Conservation (phyloP, 169 alveolate species). For the Eimeria acervulina region DNA sequence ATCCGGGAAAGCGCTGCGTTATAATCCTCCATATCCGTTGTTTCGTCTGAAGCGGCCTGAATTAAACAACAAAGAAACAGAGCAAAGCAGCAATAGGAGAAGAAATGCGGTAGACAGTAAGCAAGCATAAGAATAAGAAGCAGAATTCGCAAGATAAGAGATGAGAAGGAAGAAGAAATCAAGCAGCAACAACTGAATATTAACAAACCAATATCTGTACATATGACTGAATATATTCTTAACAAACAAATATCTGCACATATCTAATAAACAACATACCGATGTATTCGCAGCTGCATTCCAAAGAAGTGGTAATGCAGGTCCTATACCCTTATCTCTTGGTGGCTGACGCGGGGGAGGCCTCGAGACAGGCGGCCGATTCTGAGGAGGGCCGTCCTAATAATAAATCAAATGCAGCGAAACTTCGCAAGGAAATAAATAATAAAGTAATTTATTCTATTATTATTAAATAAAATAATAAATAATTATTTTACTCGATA, state of each 20-base stretch:
- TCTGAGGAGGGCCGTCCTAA: not conserved
- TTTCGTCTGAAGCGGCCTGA: conserved; percentile 20
- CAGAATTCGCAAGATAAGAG: not conserved
- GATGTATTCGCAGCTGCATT: conserved; percentile 12
- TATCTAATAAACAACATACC: not conserved
- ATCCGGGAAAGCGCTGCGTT: conserved; percentile 17
- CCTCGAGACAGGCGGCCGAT: not conserved
- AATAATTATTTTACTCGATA: too few relatives aligned
- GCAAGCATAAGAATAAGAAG: not conserved
- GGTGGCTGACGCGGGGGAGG: not conserved
- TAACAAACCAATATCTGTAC: too few relatives aligned
- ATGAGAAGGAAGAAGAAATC: not conserved
- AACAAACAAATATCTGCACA: too few relatives aligned
- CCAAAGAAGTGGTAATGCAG: conserved; percentile 24
- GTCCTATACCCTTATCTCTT: not conserved
- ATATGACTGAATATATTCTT: too few relatives aligned
- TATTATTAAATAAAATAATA: too few relatives aligned
- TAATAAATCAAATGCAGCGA: too few relatives aligned
- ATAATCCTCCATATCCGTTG: conserved; percentile 10
- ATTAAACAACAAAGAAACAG: not conserved
- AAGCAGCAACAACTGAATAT: too few relatives aligned
- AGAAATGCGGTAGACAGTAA: too few relatives aligned
- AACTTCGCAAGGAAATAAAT: too few relatives aligned
- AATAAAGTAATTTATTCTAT: too few relatives aligned
- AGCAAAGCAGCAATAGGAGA: not conserved